phyloP scores from a whole-genome alignment of 2,329 filamentous ascomycete species.

The Beauveria scarabaeidicola region DNA sequence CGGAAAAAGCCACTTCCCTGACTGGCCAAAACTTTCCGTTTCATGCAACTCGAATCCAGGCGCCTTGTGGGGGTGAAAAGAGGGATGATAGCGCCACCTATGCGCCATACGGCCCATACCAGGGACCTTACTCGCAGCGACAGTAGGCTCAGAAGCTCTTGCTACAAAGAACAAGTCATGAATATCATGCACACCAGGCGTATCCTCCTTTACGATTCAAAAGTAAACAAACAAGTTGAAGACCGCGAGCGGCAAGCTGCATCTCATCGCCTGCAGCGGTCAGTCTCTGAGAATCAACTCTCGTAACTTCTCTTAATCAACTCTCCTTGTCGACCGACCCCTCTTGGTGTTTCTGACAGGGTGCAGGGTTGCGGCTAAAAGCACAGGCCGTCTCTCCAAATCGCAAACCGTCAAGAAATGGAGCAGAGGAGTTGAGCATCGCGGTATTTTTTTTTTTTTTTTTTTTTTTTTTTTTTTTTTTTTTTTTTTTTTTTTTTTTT shows the following conservation, averaged over 20 bases:
- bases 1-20: neutral
- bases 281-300: neutral
- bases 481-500: neutral
- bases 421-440: too few relatives aligned
- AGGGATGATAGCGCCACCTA: constrained; percentile 7
- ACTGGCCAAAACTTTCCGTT: neutral
- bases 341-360: neutral
- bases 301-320: neutral
- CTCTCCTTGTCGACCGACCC: neutral
- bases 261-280: neutral
- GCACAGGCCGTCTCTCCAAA: constrained; percentile 4
- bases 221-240: too few relatives aligned
- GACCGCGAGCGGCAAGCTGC: neutral
- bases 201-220: too few relatives aligned
- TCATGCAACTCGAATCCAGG: neutral
- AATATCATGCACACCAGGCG: neutral
- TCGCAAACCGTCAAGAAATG: neutral
- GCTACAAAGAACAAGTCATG: neutral
- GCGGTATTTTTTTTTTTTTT: neutral
- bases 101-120: neutral
- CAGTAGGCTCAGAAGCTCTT: neutral
- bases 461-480: neutral
- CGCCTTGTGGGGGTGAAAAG: neutral
- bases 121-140: constrained; percentile 1
- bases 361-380: neutral